A percentile compares a stretch with the other conserved stretches of the same genome.
phyloP scores from a whole-genome alignment of 164 flowering plant genomes.

The Echeveria elegans region DNA sequence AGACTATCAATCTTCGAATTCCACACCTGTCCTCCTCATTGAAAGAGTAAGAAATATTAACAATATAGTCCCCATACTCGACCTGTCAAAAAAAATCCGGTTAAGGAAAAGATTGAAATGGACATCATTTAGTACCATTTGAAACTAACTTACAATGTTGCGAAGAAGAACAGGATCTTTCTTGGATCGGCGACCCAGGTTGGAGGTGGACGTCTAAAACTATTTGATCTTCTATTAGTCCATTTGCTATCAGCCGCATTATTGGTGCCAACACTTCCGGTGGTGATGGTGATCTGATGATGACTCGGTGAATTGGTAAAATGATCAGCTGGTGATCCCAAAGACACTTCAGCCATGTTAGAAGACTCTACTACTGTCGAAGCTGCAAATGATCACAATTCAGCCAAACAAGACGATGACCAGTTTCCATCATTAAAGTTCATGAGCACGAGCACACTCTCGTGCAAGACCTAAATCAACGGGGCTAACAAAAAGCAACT shows the following conservation, averaged over 20 bases:
- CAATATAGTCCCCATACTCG: constrained; percentile 74
- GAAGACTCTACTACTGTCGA: constrained; percentile 16
- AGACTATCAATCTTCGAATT: constrained; percentile 9
- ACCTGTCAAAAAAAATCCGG: constrained; percentile 25
- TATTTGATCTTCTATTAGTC: constrained; percentile 20
- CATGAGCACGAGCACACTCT: background rate
- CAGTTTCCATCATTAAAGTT: background rate
- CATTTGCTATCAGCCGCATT: constrained; percentile 22
- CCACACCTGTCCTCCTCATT: constrained; percentile 19
- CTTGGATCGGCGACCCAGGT: constrained; percentile 49
- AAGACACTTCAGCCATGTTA: constrained; percentile 32
- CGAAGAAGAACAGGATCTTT: constrained; percentile 59
- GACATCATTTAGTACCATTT: too few relatives aligned
- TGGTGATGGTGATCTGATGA: constrained; percentile 41
- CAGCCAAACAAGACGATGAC: background rate
- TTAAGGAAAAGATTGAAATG: too few relatives aligned
- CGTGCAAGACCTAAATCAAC: background rate
- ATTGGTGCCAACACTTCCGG: constrained; percentile 18
- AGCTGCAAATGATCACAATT: constrained; percentile 9
- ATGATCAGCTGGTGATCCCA: constrained; percentile 16
- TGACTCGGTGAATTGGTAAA: constrained; percentile 24
- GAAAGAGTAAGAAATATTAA: constrained; percentile 69
- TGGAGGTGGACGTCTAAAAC: constrained; percentile 34
- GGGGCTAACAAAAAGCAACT: background rate
- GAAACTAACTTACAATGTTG: constrained; percentile 66